Percentiles rank a stretch among this genome's conserved stretches.
These are phyloP conservation scores for Xylaria multiplex DNA, from an alignment of 2,329 filamentous ascomycete species.

Conservation along the genomic window DNA sequence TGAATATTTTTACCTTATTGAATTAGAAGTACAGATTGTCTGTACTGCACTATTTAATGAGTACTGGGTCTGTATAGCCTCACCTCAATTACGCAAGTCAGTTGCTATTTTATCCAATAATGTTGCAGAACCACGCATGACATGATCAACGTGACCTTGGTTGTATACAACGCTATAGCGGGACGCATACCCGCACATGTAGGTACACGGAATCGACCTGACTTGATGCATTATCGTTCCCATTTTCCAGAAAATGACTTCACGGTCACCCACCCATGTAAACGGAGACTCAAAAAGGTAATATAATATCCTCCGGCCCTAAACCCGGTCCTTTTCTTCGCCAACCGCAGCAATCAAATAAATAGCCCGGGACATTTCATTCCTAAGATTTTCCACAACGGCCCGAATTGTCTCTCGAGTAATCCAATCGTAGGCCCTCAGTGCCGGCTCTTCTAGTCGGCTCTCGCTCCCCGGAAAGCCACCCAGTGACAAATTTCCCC, in stretches of 20 bases:
- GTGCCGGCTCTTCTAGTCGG: constrained; percentile 6
- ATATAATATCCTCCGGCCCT: no score
- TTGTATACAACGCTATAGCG: no score
- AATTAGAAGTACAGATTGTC: no score
- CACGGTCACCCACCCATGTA: neutral
- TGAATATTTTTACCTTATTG: no score
- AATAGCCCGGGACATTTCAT: neutral
- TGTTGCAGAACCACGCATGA: no score
- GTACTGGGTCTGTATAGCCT: no score
- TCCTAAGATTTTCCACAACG: constrained; percentile 10
- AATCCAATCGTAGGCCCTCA: constrained; percentile 5
- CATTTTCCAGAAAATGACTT: neutral
- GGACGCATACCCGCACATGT: no score
- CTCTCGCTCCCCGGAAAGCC: constrained; percentile 24
- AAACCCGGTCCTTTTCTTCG: neutral
- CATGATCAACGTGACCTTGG: no score
- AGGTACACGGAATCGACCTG: neutral
- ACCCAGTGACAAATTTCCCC: constrained; percentile 23
- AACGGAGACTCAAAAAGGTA: neutral
- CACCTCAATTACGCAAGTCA: no score
- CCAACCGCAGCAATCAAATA: neutral
- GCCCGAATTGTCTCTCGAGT: constrained; percentile 26
- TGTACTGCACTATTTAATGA: no score
- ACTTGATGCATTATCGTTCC: neutral
- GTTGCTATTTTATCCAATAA: no score